Base-by-base conservation (phyloP, 2,329 filamentous ascomycete genomes). In the Monilinia laxa region DNA sequence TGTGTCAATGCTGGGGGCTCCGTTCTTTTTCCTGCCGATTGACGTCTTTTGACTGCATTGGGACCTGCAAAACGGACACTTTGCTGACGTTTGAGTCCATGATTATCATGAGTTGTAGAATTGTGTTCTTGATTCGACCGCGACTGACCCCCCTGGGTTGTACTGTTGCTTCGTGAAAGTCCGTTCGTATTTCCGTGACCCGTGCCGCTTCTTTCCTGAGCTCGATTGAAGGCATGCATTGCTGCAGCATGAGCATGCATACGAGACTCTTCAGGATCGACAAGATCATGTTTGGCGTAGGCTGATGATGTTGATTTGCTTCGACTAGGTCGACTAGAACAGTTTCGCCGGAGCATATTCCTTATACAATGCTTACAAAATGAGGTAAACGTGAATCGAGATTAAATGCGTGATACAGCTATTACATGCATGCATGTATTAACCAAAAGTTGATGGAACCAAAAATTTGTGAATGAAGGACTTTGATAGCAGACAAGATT, bases 161-260 rank as follows among this genome's bases (percentile, higher is more conserved):
- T 68, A 20, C 40, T 55, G 42, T 71, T 69, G 40, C 56, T 69
- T 58, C 69, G 53, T 59, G 65, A 66, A 31, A 69, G 56, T 35
- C 57, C 62, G n/a, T 67, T 68, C 70, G 47, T 77, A 75, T 65
- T 77, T 76, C 76, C 77, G 63, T 74, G 71, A 59, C 79, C 79
- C 38, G 74, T 73, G 66, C 73, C 78, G 51, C 73, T 78, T 16
- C 80, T 78, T 47, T 79, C 79, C 64, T 79, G 79, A n/a, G 84
- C 83, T 68, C 83, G 80, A 9, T 79, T 75, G 73, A 85, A 90
- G 1, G 88, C 89, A 72, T 87, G 79, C 45, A 80, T 78, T 10
- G 88, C 88, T 28, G 88, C 88, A 51, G 84, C 81, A 51, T 86
- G 83, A 10, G 88, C 88, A 75, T 90, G 85, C 64, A 84, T 80